Conservation (phyloP, 179 eudicot genomes). For the Spinacia oleracea region DNA sequence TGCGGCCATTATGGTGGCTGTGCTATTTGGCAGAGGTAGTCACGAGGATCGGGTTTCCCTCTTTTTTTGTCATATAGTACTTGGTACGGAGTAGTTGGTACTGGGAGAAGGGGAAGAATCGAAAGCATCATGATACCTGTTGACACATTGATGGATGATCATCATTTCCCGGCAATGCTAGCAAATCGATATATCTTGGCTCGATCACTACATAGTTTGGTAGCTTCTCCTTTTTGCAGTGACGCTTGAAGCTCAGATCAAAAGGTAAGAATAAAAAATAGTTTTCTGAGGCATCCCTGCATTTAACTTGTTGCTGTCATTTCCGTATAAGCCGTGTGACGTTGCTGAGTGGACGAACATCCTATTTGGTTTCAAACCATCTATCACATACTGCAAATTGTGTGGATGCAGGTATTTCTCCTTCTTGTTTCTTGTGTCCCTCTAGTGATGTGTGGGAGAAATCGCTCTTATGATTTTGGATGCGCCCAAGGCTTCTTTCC, state of each 20-base stretch:
- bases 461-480: no score
- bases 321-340: constrained; percentile 61
- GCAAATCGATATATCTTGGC: constrained; percentile 57
- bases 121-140: no score
- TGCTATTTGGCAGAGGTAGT: no score
- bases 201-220: constrained; percentile 86
- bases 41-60: no score
- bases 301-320: constrained; percentile 43
- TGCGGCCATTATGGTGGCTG: no score
- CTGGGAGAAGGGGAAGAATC: no score
- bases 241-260: constrained; percentile 62
- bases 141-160: constrained; percentile 84
- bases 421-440: no score
- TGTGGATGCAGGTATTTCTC: no score
- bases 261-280: constrained; percentile 69
- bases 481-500: no score
- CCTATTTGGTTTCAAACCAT: constrained; percentile 84
- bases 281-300: constrained; percentile 74
- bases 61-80: no score
- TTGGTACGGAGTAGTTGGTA: no score
- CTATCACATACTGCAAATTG: constrained; percentile 81
- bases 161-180: constrained; percentile 59
- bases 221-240: constrained; percentile 74
- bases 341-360: constrained; percentile 79
- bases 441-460: no score